Evolutionary conservation across 345 rosid species (phyloP), one percentile per base, ranked within the genome.

Genomic region (Bruguiera gymnorhiza): DNA sequence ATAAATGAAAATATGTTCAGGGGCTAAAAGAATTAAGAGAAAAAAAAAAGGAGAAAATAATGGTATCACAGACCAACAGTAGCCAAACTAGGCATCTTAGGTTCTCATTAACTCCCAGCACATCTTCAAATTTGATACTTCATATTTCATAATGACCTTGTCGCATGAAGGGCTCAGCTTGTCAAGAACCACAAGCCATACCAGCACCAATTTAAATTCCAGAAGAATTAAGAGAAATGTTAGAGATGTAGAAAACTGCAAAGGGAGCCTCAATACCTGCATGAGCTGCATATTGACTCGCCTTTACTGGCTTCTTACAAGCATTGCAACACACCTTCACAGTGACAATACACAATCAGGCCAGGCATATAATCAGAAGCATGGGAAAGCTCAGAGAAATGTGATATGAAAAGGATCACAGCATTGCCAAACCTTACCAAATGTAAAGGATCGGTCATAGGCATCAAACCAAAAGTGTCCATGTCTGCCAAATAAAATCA

Each of bases 221-320:
- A 39, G 5, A 43, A 29, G 21, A 23, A 4, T 51, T 62, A 27
- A 26, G 50, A 50, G 24, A 58, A 65, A 27, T 5, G 8, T 32
- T 39, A 15, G 21, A 24, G 11, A 18, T 37, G 15, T 52, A 27
- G 30, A 51, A 60, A 70, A 60, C 18, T 27, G 3, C 8, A 66
- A 70, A 62, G 65, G 57, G 58, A 76, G 65, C 70, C 62, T 56
- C 73, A 77, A 60, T 66, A 88, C 93, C 93, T 83, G 87, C 82
- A 86, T 86, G 93, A 78, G 78, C 81, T 4, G 82, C 78, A 78
- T 79, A 88, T 43, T 84, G 93, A 79, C 87, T 88, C 68, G 86
- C 85, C 82, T 72, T 83, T 62, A 88, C 66, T 53, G 93, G 89
- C 82, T 83, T 88, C 84, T 86, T 88, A 79, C 93, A 88, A n/a